Conservation (phyloP, 257 asterid species). For the Scutellaria baicalensis region DNA sequence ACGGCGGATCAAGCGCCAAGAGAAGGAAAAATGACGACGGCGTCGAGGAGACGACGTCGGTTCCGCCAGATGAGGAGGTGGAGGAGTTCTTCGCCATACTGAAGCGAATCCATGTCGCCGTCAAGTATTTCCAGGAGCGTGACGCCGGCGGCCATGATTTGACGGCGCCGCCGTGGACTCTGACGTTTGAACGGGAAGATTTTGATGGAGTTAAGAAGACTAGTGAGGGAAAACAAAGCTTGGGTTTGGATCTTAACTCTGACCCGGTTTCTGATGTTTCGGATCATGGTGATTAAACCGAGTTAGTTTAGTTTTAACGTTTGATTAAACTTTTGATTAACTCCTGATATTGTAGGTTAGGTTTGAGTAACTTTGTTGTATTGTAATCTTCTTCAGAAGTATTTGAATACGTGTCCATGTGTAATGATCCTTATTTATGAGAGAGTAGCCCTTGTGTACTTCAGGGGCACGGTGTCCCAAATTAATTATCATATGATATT, state of each 20-base stretch:
- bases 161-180: conserved; percentile 6
- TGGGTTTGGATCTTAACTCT: conserved; percentile 22
- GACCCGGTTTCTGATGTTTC: conserved; percentile 18
- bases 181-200: conserved; percentile 16
- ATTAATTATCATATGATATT: no score
- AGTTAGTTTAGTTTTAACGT: not conserved
- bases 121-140: conserved; percentile 13
- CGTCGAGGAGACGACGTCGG: not conserved
- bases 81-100: conserved; percentile 47
- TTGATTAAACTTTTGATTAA: not conserved
- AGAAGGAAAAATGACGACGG: not conserved
- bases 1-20: not conserved
- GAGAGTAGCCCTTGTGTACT: no score
- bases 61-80: conserved; percentile 40
- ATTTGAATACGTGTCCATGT: no score
- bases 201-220: conserved; percentile 10
- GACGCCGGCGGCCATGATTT: not conserved
- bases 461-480: no score
- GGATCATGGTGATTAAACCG: not conserved
- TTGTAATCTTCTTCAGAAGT: no score
- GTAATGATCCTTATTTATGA: no score
- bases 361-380: no score
- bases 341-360: not conserved
- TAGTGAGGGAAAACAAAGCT: not conserved
- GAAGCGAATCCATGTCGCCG: conserved; percentile 30